These are phyloP conservation scores for Sungouiella thailandica DNA, from an alignment of 805 yeast genomes.

Conservation along the genomic window DNA sequence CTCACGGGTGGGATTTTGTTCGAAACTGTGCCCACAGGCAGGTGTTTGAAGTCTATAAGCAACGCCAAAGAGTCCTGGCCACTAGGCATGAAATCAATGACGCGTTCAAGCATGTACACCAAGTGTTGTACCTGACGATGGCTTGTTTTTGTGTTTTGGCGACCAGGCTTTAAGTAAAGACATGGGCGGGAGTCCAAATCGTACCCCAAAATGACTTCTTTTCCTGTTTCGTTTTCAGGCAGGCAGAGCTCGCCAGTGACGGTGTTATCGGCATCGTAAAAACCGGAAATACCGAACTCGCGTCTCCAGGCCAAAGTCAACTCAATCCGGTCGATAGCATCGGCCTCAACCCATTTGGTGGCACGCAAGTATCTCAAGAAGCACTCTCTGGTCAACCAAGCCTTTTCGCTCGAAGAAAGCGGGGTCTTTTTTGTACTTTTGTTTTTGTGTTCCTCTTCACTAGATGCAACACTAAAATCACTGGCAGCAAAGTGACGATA, in stretches of 20 bases:
- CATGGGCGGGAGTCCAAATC: conserved; percentile 92
- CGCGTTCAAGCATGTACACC: conserved; percentile 88
- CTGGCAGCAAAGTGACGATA: conserved; percentile 56
- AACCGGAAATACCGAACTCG: conserved; percentile 64
- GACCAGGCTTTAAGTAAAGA: conserved; percentile 85
- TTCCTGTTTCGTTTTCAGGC: conserved; percentile 84
- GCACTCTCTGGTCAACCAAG: conserved; percentile 94
- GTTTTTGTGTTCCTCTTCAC: conserved; percentile 44
- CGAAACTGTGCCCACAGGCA: conserved; percentile 53
- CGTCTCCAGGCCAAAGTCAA: conserved; percentile 89
- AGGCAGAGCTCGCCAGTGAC: conserved; percentile 52
- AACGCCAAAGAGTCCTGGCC: conserved; percentile 94
- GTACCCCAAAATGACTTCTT: conserved; percentile 85
- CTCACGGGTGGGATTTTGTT: conserved; percentile 84
- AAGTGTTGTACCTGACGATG: conserved; percentile 93
- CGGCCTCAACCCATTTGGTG: conserved; percentile 77
- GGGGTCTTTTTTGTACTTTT: conserved; percentile 26
- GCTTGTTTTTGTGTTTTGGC: conserved; percentile 90
- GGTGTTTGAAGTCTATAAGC: conserved; percentile 85
- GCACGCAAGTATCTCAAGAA: conserved; percentile 87
- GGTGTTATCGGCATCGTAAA: conserved; percentile 38
- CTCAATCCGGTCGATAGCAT: conserved; percentile 69
- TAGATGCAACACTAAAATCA: conserved; percentile 44
- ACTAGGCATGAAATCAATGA: conserved; percentile 90
- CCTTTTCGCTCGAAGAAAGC: conserved; percentile 52